Conservation (phyloP, 2,329 filamentous ascomycete genomes). For the Epichloe sp. region DNA sequence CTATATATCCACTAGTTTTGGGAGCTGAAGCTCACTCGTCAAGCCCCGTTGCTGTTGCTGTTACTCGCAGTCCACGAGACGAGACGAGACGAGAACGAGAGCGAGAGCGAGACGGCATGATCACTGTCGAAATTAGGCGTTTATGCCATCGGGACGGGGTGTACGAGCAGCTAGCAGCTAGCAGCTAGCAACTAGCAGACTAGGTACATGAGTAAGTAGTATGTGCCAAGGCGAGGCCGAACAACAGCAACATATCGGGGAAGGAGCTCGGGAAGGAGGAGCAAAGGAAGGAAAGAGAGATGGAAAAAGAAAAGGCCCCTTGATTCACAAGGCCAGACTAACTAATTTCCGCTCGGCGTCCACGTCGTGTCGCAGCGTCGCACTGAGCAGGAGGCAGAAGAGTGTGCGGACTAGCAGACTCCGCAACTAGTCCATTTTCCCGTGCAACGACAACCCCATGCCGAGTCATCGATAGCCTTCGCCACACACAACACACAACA, state of each 20-base stretch:
- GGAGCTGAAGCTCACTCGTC: no score
- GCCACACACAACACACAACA: background rate
- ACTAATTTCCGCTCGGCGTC: background rate
- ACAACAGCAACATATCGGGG: background rate
- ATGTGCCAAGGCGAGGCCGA: background rate
- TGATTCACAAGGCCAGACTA: background rate
- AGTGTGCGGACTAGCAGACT: background rate
- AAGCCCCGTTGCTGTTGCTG: no score
- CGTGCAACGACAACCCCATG: background rate
- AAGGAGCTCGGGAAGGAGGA: background rate
- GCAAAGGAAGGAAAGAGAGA: no score
- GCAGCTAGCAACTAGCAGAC: no score
- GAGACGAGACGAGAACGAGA: background rate
- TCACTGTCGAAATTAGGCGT: background rate
- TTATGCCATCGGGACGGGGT: background rate
- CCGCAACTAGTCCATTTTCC: background rate
- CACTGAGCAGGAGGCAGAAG: background rate
- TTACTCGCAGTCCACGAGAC: background rate
- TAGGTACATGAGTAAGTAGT: background rate
- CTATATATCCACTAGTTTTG: no score
- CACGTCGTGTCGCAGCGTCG: background rate
- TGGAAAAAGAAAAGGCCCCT: background rate
- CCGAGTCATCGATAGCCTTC: background rate
- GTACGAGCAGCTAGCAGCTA: no score
- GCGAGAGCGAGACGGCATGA: background rate